phyloP scores from a whole-genome alignment of 768 basidiomycete genomes.

The Macrolepiota fuliginosa region DNA sequence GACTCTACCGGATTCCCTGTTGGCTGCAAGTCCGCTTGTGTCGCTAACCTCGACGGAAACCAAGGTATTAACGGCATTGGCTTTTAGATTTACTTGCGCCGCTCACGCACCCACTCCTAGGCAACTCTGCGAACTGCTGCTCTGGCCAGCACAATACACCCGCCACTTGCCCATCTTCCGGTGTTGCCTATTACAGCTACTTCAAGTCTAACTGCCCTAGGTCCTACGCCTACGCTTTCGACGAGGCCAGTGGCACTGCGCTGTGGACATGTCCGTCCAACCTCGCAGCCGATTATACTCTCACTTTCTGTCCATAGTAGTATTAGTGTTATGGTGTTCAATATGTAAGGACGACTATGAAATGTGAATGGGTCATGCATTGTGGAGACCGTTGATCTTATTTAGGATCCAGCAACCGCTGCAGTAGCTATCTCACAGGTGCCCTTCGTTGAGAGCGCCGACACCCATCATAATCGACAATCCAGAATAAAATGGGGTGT shows the following conservation, averaged over 20 bases:
- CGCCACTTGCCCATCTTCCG: slow-evolving; percentile 53
- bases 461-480: too few relatives aligned
- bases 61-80: slow-evolving; percentile 24
- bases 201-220: slow-evolving; percentile 45
- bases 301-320: slow-evolving; percentile 46
- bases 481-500: too few relatives aligned
- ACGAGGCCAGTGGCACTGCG: slow-evolving; percentile 50
- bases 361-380: not conserved
- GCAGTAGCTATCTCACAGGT: too few relatives aligned
- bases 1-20: slow-evolving; percentile 51
- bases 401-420: too few relatives aligned
- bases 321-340: not conserved
- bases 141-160: slow-evolving; percentile 51
- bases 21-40: slow-evolving; percentile 62
- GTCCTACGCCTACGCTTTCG: slow-evolving; percentile 55
- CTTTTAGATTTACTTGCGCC: not conserved
- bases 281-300: slow-evolving; percentile 41
- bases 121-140: slow-evolving; percentile 65
- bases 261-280: slow-evolving; percentile 48
- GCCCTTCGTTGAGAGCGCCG: too few relatives aligned
- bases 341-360: not conserved
- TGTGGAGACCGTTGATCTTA: too few relatives aligned
- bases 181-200: slow-evolving; percentile 35
- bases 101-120: slow-evolving; percentile 22
- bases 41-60: slow-evolving; percentile 41